Evolutionary conservation across 1,139 yeast species (phyloP).

Genomic region (Candida gigantensis): DNA sequence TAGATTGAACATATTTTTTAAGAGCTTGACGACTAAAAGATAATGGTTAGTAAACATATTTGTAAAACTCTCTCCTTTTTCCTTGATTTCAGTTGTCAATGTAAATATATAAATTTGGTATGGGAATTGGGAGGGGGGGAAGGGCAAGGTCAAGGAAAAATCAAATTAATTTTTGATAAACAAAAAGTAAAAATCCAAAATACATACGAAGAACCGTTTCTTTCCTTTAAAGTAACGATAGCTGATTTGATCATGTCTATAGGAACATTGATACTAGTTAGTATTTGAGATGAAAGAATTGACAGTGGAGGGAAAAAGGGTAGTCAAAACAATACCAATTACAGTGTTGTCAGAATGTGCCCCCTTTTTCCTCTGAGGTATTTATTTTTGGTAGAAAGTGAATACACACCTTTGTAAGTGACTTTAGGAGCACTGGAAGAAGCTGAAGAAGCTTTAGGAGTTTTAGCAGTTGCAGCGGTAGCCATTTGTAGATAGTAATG

Average conservation of each 20-base stretch:
- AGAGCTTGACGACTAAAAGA: slow-evolving; percentile 63
- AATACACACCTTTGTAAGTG: slow-evolving; percentile 53
- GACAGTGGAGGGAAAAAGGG: too few relatives aligned
- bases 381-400: background rate
- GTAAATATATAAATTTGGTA: background rate
- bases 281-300: too few relatives aligned
- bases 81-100: too few relatives aligned
- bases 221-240: slow-evolving; percentile 68
- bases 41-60: slow-evolving; percentile 4
- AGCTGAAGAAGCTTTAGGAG: slow-evolving; percentile 25
- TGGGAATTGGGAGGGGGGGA: too few relatives aligned
- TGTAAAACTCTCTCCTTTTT: too few relatives aligned
- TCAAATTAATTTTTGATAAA: slow-evolving; percentile 3
- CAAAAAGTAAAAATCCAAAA: slow-evolving; percentile 6
- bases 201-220: slow-evolving; percentile 77
- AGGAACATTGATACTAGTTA: slow-evolving; percentile 15
- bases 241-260: slow-evolving; percentile 79
- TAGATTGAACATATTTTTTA: slow-evolving; percentile 69
- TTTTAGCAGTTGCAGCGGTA: slow-evolving; percentile 23
- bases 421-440: slow-evolving; percentile 38
- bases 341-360: slow-evolving; percentile 1
- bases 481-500: slow-evolving; percentile 23
- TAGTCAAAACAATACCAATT: slow-evolving; percentile 5
- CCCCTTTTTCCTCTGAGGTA: slow-evolving; percentile 3
- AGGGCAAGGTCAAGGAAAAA: slow-evolving; percentile 1